phyloP scores from a whole-genome alignment of 2,329 filamentous ascomycete species.

The Diaporthe sp. region DNA sequence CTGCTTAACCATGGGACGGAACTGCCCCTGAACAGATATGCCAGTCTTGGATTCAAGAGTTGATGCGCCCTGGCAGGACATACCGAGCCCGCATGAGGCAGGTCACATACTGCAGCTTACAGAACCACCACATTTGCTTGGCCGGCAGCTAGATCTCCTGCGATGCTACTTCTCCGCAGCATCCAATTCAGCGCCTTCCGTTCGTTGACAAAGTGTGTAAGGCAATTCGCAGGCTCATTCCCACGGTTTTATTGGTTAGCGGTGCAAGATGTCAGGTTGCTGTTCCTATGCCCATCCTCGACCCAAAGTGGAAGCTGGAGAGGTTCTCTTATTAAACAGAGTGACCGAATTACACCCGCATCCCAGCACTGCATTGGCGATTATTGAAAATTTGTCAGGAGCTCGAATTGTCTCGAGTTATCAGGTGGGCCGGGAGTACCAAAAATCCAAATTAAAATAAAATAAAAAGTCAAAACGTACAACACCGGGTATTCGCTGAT shows the following conservation, averaged over 20 bases:
- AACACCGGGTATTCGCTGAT: neutral
- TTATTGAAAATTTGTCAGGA: neutral
- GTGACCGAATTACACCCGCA: neutral
- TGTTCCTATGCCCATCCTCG: neutral
- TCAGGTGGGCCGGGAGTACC: neutral
- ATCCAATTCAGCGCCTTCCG: neutral
- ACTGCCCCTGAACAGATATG: neutral
- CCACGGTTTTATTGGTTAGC: neutral
- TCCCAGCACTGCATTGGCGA: neutral
- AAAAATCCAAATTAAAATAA: neutral
- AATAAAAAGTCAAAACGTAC: neutral
- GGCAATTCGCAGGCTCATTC: neutral
- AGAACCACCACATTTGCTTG: neutral
- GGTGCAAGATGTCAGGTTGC: neutral
- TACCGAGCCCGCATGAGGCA: conserved; percentile 14
- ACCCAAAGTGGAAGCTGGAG: neutral
- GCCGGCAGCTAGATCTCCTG: neutral
- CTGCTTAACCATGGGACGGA: neutral
- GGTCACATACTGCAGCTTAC: neutral
- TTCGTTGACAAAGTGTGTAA: neutral
- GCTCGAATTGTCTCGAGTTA: neutral
- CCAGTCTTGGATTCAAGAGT: neutral
- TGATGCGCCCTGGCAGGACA: neutral
- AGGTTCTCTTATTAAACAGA: neutral
- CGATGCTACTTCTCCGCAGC: neutral